These are phyloP conservation scores for Cupressus sempervirens DNA, from an alignment of 75 land plant genomes.

Conservation along the genomic window DNA sequence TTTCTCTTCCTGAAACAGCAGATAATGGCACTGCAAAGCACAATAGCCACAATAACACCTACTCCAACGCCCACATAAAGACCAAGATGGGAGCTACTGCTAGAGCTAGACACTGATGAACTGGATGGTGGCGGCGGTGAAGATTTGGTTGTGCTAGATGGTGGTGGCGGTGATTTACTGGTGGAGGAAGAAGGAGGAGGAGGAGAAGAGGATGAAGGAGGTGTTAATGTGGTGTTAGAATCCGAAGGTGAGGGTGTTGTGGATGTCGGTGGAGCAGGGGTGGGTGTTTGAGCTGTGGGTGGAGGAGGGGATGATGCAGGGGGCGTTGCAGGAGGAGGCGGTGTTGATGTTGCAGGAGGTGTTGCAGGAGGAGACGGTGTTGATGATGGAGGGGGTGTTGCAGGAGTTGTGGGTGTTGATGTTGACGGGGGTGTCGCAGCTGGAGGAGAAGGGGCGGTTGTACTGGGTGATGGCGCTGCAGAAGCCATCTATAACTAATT, in stretches of 20 bases:
- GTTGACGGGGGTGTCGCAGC: neutral
- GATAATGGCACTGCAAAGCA: constrained; percentile 7
- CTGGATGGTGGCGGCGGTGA: constrained; percentile 28
- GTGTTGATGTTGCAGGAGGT: constrained; percentile 19
- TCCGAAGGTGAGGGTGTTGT: constrained; percentile 1
- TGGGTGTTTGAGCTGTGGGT: constrained; percentile 16
- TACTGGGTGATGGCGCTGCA: neutral
- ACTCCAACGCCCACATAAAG: constrained; percentile 21
- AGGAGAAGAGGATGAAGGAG: constrained; percentile 24
- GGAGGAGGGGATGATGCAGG: constrained; percentile 11
- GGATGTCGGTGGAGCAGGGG: constrained; percentile 19
- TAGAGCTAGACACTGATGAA: constrained; percentile 10
- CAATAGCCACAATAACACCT: constrained; percentile 13
- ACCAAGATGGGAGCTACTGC: neutral
- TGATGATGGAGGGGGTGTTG: constrained; percentile 6
- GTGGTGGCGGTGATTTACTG: constrained; percentile 12
- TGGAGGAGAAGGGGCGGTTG: too few species aligned
- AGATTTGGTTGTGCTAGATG: constrained; percentile 7
- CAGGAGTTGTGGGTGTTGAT: constrained; percentile 20
- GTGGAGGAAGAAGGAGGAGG: constrained; percentile 21
- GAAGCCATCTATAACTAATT: constrained; percentile 6
- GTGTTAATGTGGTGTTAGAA: constrained; percentile 4
- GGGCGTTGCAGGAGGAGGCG: neutral
- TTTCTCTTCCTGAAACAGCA: constrained; percentile 31
- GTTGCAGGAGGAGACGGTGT: constrained; percentile 12